Base-by-base conservation (phyloP, 108 stramenopile genomes). In the Skeletonema marinoi region DNA sequence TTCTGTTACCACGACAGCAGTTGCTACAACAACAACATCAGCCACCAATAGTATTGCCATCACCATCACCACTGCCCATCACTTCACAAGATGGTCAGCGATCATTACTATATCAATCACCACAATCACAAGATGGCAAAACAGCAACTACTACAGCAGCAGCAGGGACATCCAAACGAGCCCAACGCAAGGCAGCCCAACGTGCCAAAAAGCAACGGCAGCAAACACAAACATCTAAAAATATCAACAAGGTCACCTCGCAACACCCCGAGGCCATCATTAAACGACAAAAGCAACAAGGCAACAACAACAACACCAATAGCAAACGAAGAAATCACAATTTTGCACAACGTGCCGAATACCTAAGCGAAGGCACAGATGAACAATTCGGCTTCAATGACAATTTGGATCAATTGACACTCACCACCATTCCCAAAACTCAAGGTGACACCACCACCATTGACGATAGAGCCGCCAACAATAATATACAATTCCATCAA, bases 241-340 rank as follows among this genome's bases (percentile, higher is more conserved):
- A 58, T 13, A 60, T 25, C 44, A 78, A 70, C 29, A 68, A 68
- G 41, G 46, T 30, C 35, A 42, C 58, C 4, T 80, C 79, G 3
- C 61, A 80, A 17, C 79, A 80, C 60, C 79, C 79, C 38, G 79
- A 80, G 36, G 79, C 79, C 16, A 58, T 80, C 4, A 21, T 80
- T 10, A 80, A 80, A 39, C 73, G 79, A 13, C 44, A 77, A 33
- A 56, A 29, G 21, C 13, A 21, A 5, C 17, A 25, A 8, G 6
- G 9, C 7, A 2, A 2, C n/a, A 56, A 25, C 3, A 56, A 29
- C 62, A 31, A 2, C 36, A 70, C 1, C 64, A 60, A 25, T 50
- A 60, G 42, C 32, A 56, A 56, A 46, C 32, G 65, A 42, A 32
- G 81, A 50, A 80, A 71, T 19, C 78, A 78, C 44, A 71, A 78